A percentile compares a stretch with the other conserved stretches of the same genome.
phyloP scores from a whole-genome alignment of 768 basidiomycete species.

The Boletus coccyginus region DNA sequence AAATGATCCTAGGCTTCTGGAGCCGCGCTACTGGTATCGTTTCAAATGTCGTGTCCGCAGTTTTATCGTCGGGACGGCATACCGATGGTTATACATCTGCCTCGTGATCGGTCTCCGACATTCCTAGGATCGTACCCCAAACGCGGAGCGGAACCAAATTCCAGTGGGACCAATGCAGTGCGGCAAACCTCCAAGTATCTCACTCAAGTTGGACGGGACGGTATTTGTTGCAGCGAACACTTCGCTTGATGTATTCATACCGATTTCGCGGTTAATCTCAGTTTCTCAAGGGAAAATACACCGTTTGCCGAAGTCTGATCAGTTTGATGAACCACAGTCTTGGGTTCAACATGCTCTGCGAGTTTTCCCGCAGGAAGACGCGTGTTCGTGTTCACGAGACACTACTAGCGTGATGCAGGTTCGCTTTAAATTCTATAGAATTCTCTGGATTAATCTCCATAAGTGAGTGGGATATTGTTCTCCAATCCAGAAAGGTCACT shows the following conservation, averaged over 20 bases:
- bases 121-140: background rate
- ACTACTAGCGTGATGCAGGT: constrained; percentile 6
- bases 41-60: constrained; percentile 10
- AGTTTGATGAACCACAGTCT: constrained; percentile 23
- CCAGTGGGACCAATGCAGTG: constrained; percentile 2
- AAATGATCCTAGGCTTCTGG: constrained; percentile 19
- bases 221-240: background rate
- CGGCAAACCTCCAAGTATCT: constrained; percentile 4
- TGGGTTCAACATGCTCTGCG: constrained; percentile 9
- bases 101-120: constrained; percentile 3
- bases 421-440: constrained; percentile 3
- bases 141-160: constrained; percentile 14
- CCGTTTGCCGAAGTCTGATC: constrained; percentile 19
- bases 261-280: constrained; percentile 23
- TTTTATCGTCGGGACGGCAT: constrained; percentile 22
- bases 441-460: constrained; percentile 14
- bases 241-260: constrained; percentile 8
- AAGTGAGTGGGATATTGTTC: constrained; percentile 13
- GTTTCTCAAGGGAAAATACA: constrained; percentile 14
- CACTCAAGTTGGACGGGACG: background rate
- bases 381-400: constrained; percentile 17
- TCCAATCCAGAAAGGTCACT: constrained; percentile 31
- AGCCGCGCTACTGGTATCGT: constrained; percentile 5
- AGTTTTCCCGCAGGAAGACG: constrained; percentile 18
- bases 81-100: constrained; percentile 17